Evolutionary conservation across 2,329 filamentous ascomycete species (phyloP).

Genomic region (Escovopsis weberi): DNA sequence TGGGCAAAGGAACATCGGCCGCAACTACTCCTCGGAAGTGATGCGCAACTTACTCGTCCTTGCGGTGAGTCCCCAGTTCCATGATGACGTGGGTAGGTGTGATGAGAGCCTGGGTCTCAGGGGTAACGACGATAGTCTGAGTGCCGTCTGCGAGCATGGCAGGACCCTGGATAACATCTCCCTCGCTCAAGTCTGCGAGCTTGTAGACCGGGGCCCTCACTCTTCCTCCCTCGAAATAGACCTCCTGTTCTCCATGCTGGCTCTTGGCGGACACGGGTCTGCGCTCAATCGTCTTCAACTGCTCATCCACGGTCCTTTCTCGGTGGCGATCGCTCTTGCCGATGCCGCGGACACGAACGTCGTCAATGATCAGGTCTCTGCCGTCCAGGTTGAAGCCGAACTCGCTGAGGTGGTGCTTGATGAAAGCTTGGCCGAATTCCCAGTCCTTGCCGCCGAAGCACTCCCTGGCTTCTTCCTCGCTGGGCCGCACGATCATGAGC

Average conservation of each 20-base stretch:
- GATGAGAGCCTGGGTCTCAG: conserved; percentile 59
- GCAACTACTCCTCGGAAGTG: neutral
- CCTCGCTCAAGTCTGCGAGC: conserved; percentile 57
- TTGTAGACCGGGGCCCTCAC: conserved; percentile 70
- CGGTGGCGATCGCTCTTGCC: conserved; percentile 72
- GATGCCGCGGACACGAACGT: conserved; percentile 76
- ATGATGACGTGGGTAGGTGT: conserved; percentile 83
- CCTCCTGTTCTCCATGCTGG: conserved; percentile 48
- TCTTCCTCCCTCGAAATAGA: conserved; percentile 76
- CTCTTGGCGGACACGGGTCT: conserved; percentile 43
- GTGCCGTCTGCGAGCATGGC: conserved; percentile 78
- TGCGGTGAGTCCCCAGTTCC: conserved; percentile 51
- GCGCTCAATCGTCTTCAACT: conserved; percentile 55
- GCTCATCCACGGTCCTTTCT: conserved; percentile 72
- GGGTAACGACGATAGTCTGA: conserved; percentile 84
- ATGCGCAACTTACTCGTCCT: conserved; percentile 15
- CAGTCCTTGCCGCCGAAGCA: conserved; percentile 52
- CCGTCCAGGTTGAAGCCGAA: conserved; percentile 82
- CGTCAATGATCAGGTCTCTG: conserved; percentile 78
- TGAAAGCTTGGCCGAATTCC: conserved; percentile 74
- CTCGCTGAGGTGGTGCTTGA: conserved; percentile 78
- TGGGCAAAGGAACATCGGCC: neutral
- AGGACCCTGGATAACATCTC: conserved; percentile 61
- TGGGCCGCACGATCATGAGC: conserved; percentile 73
- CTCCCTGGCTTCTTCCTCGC: conserved; percentile 42